These are phyloP conservation scores for Neurospora intermedia DNA, from an alignment of 495 filamentous ascomycete genomes.

Conservation along the genomic window DNA sequence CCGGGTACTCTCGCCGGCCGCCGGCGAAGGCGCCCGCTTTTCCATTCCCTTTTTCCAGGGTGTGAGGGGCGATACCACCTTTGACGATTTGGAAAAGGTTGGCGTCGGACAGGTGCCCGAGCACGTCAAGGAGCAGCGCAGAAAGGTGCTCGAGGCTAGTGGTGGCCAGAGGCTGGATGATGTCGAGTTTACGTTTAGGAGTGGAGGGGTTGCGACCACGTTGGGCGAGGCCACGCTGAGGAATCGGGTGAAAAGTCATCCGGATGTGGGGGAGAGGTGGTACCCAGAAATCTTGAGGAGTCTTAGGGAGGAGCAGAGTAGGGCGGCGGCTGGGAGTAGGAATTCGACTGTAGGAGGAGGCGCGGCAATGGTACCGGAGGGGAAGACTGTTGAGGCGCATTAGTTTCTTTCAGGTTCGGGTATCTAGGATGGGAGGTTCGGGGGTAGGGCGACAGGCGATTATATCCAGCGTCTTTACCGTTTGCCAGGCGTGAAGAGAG, in stretches of 20 bases:
- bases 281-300: slow-evolving; percentile 57
- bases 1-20: slow-evolving; percentile 56
- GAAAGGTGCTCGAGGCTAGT: slow-evolving; percentile 36
- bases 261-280: slow-evolving; percentile 81
- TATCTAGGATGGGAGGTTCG: not conserved
- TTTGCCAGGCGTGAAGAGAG: not conserved
- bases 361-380: slow-evolving; percentile 1
- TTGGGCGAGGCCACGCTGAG: slow-evolving; percentile 74
- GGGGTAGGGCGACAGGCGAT: not conserved
- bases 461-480: not conserved
- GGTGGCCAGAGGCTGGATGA: slow-evolving; percentile 47
- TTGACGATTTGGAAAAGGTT: slow-evolving; percentile 52
- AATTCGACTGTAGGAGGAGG: slow-evolving; percentile 4
- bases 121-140: slow-evolving; percentile 47
- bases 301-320: slow-evolving; percentile 36
- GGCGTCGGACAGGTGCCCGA: slow-evolving; percentile 57
- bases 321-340: slow-evolving; percentile 14
- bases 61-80: slow-evolving; percentile 69
- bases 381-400: slow-evolving; percentile 20
- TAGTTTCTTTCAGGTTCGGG: too few relatives aligned
- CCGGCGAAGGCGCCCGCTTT: slow-evolving; percentile 62
- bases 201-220: slow-evolving; percentile 46
- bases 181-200: slow-evolving; percentile 71
- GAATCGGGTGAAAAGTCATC: slow-evolving; percentile 84
- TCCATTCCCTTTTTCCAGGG: slow-evolving; percentile 91